These are phyloP conservation scores for Ceratocystis variospora DNA, from an alignment of 2,329 filamentous ascomycete species.

Conservation along the genomic window DNA sequence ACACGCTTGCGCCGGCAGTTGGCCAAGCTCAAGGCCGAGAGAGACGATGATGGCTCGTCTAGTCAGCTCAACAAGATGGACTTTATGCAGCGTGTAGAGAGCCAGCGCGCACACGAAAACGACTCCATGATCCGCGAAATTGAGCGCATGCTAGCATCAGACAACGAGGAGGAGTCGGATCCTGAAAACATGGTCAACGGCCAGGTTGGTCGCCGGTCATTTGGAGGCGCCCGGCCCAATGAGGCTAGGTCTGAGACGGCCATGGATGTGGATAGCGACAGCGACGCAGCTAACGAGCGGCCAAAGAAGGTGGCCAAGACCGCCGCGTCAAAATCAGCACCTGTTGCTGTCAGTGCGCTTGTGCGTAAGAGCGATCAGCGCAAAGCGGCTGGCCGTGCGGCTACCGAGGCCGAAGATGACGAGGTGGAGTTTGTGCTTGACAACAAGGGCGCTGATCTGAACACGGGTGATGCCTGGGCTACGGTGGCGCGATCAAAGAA, in stretches of 20 bases:
- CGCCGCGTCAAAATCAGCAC: not conserved
- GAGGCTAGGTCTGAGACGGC: not conserved
- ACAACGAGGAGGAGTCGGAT: slow-evolving; percentile 40
- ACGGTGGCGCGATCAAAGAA: slow-evolving; percentile 22
- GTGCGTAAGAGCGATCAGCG: slow-evolving; percentile 15
- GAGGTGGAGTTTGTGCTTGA: slow-evolving; percentile 22
- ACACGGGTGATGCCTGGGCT: slow-evolving; percentile 15
- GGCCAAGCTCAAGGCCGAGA: slow-evolving; percentile 30
- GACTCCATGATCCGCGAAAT: slow-evolving; percentile 61
- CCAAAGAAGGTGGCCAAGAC: slow-evolving; percentile 20
- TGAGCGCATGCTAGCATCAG: slow-evolving; percentile 55
- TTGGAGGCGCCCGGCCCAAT: slow-evolving; percentile 26
- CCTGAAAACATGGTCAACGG: slow-evolving; percentile 33
- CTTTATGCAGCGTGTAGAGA: slow-evolving; percentile 88
- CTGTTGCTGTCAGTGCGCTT: slow-evolving; percentile 10
- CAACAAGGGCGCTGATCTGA: slow-evolving; percentile 13
- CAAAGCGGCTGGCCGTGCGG: slow-evolving; percentile 22
- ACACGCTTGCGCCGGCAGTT: slow-evolving; percentile 35
- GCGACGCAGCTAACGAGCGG: slow-evolving; percentile 22
- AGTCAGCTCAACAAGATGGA: slow-evolving; percentile 70
- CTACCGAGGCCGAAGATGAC: slow-evolving; percentile 20
- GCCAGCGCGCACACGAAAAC: slow-evolving; percentile 61
- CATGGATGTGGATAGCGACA: slow-evolving; percentile 20
- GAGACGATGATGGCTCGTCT: slow-evolving; percentile 39
- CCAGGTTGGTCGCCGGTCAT: slow-evolving; percentile 52